Base-by-base conservation (phyloP, 2,329 filamentous ascomycete species). In the Penicillium italicum region DNA sequence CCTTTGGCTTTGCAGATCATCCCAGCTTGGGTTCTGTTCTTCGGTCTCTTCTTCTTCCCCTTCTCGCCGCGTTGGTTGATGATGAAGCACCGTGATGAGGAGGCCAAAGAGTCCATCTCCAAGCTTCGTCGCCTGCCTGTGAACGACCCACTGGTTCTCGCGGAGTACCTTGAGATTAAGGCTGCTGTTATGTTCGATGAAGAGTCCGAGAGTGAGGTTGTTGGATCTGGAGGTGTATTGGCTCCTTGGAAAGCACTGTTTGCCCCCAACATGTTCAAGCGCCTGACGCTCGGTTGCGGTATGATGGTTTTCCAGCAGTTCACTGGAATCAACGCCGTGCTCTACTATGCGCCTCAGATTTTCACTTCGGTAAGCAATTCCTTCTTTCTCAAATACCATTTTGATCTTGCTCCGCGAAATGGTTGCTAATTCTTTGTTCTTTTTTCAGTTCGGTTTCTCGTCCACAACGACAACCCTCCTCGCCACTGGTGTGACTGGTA, bases 101-200 rank as follows among this genome's bases (percentile, higher is more conserved):
- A 92, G 68, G 87, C 86, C 0, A 82, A 83, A 16, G 69, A 69
- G 10, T 83, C 85, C 1, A 79, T 93, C 1, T 83, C 87, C 0
- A 77, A 69, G 47, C 82, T 93, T 3, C 84, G 90, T 24, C 80
- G 79, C 6, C 79, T 90, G 0, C 70, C 82, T 0, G 67, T 75
- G 16, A 81, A 87, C 60, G 81, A 91, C 66, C 85, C 89, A 54
- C 79, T 90, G 0, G 82, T 92, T 36, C 82, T 87, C 60, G 78
- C 91, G 1, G 90, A 93, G 66, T 91, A 88, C 67, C 81, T 91
- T n/a, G 89, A 93, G 69, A 92, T 93, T 74, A 89, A 90, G 70
- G 88, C 89, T 0, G 87, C 91, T 69, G 86, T 85, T 0, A 71
- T 89, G 18, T 94, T 93, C 62, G 89, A 93, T 72, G 89, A 91